Conservation (phyloP, 495 filamentous ascomycete genomes). For the Daldinia vernicosa region DNA sequence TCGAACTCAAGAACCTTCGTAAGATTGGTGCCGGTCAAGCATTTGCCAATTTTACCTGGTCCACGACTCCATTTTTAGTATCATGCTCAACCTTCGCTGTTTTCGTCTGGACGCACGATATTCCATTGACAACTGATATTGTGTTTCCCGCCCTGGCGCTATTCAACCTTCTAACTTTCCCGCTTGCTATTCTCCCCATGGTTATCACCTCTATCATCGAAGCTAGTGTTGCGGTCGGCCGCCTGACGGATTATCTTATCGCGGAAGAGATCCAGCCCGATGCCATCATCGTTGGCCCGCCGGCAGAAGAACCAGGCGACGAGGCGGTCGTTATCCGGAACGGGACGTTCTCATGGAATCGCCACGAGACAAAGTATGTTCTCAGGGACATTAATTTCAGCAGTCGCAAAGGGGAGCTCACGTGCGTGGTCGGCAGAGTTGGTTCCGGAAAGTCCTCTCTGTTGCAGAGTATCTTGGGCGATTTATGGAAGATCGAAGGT, state of each 20-base stretch:
- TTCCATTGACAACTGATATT: conserved; percentile 89
- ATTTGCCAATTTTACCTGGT: conserved; percentile 97
- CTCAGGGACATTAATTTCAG: conserved; percentile 80
- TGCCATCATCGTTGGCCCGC: conserved; percentile 73
- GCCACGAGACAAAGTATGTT: conserved; percentile 66
- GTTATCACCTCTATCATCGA: conserved; percentile 97
- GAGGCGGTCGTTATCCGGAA: conserved; percentile 84
- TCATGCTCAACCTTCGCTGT: conserved; percentile 97
- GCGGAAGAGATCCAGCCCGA: conserved; percentile 91
- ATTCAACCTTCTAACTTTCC: conserved; percentile 95
- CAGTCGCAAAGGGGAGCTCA: conserved; percentile 88
- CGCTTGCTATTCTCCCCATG: conserved; percentile 93
- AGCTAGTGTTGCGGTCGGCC: conserved; percentile 88
- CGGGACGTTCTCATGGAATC: conserved; percentile 95
- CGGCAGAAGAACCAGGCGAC: conserved; percentile 77
- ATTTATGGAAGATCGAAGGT: conserved; percentile 89
- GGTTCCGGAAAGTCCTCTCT: conserved; percentile 95
- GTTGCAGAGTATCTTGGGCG: conserved; percentile 84
- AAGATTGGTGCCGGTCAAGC: conserved; percentile 95
- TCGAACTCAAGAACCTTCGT: conserved; percentile 92
- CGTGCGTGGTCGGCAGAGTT: conserved; percentile 94
- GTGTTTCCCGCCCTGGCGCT: conserved; percentile 92
- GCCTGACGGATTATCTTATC: conserved; percentile 84
- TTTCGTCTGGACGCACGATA: conserved; percentile 83
- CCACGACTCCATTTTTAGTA: conserved; percentile 98